Evolutionary conservation across 2,329 filamentous ascomycete species (phyloP).

Genomic region (Ceratocystis cacaofunesta): DNA sequence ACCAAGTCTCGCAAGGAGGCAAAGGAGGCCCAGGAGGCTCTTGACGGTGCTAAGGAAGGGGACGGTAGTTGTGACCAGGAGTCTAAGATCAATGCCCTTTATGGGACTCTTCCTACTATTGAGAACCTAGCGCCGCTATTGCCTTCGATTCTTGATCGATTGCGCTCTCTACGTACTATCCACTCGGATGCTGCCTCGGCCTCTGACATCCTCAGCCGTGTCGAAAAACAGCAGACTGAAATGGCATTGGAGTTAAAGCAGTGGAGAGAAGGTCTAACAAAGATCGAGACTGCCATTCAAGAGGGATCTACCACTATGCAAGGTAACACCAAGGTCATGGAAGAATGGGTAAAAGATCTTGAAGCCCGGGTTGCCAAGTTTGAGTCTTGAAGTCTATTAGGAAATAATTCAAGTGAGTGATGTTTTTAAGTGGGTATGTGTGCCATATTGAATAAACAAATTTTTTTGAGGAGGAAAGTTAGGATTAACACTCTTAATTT

Average conservation of each 20-base stretch:
- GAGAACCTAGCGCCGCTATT: conserved; percentile 73
- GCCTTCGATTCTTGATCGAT: conserved; percentile 68
- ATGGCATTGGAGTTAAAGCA: conserved; percentile 71
- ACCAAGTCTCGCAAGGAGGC: conserved; percentile 50
- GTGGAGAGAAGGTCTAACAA: conserved; percentile 69
- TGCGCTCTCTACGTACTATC: conserved; percentile 69
- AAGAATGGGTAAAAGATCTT: conserved; percentile 75
- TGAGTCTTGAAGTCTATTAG: background rate
- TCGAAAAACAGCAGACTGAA: conserved; percentile 68
- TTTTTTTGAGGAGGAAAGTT: background rate
- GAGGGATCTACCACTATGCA: conserved; percentile 56
- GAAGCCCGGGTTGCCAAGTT: conserved; percentile 56
- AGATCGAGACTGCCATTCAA: conserved; percentile 60
- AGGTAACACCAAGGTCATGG: conserved; percentile 70
- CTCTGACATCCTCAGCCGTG: conserved; percentile 56
- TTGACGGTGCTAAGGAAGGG: conserved; percentile 22
- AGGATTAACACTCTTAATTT: background rate
- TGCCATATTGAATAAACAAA: background rate
- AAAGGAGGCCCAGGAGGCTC: conserved; percentile 45
- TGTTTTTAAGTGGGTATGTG: background rate
- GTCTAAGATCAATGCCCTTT: conserved; percentile 80
- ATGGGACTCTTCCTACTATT: conserved; percentile 76
- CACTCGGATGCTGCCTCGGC: conserved; percentile 79
- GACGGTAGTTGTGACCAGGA: conserved; percentile 52
- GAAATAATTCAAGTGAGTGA: background rate